Evolutionary conservation across 169 alveolate genomes (phyloP), one percentile per base, ranked within the genome.

Genomic region (Plasmodium adleri): DNA sequence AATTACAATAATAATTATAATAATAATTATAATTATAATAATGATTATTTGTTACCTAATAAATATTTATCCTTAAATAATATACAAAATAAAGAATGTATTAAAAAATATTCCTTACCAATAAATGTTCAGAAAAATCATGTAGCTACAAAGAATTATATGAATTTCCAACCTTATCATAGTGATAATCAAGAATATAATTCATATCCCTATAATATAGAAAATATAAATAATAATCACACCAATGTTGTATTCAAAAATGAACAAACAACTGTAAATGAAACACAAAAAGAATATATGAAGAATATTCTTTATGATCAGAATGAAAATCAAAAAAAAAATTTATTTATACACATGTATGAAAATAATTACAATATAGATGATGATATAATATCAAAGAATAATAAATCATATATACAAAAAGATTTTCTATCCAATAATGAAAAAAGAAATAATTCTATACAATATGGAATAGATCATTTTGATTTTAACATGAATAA

Each of bases 301-400:
- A 15, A 47, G 2, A 39, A 5, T 39, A 39, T 39, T 39, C 47
- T 39, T 39, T 5, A 39, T 39, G 47, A 39, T 39, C 10, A 39
- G 47, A 39, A 39, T 1, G 45, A 24, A 9, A 64, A 78, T 49
- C 26, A 17, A 20, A 78, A 39, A 6, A 64, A 47, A 22, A 78
- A 78, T 59, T 24, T 78, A 26, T 59, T 78, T 45, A n/a, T 78
- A 43, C 58, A 64, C 45, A 78, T 78, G 39, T 26, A 64, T 58
- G 62, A 64, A 66, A 78, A 78, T 45, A 78, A 64, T 28, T 78
- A 50, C 26, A 24, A 78, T 59, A 49, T 78, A 0, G 39, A 39
- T 28, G 20, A 47, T 39, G 7, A 39, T 39, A 39, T 39, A 39
- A 5, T 39, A 17, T 3, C 15, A 52, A 56, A 52, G 39, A 52